phyloP scores from a whole-genome alignment of 2,329 filamentous ascomycete species.

The Pyrenochaeta sp. region DNA sequence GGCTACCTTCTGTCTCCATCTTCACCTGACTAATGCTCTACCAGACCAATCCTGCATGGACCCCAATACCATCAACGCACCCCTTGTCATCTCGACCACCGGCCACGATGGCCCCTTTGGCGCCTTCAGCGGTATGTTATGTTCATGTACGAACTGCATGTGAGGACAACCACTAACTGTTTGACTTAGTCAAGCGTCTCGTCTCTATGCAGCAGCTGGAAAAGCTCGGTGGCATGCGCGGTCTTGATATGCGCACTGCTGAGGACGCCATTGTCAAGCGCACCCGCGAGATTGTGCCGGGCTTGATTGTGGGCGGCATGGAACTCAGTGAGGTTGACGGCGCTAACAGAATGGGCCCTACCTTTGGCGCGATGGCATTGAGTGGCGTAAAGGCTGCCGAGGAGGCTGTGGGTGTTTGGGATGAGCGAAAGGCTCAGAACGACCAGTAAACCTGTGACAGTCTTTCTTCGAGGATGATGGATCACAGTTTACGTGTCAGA shows the following conservation, averaged over 20 bases:
- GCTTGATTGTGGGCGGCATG: constrained; percentile 94
- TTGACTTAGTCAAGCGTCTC: constrained; percentile 79
- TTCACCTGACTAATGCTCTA: constrained; percentile 23
- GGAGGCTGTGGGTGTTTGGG: constrained; percentile 80
- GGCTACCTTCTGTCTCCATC: neutral
- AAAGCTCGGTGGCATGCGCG: constrained; percentile 89
- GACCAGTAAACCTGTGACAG: constrained; percentile 52
- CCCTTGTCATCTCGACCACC: constrained; percentile 86
- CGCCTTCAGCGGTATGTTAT: constrained; percentile 66
- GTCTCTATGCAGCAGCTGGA: constrained; percentile 87
- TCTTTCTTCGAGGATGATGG: neutral
- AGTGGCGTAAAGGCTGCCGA: constrained; percentile 91
- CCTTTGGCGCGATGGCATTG: constrained; percentile 88
- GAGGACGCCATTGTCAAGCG: constrained; percentile 95
- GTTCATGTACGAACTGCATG: neutral
- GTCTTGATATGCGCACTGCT: constrained; percentile 88
- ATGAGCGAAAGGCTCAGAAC: constrained; percentile 79
- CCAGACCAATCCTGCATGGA: constrained; percentile 96
- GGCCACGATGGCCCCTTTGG: constrained; percentile 92
- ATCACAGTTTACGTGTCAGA: neutral
- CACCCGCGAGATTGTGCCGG: constrained; percentile 86
- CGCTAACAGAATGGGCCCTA: constrained; percentile 90
- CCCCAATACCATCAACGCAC: constrained; percentile 95
- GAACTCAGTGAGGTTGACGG: constrained; percentile 90
- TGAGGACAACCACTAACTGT: neutral